phyloP scores from a whole-genome alignment of 306 rosid species.

The Rosa rugosa region DNA sequence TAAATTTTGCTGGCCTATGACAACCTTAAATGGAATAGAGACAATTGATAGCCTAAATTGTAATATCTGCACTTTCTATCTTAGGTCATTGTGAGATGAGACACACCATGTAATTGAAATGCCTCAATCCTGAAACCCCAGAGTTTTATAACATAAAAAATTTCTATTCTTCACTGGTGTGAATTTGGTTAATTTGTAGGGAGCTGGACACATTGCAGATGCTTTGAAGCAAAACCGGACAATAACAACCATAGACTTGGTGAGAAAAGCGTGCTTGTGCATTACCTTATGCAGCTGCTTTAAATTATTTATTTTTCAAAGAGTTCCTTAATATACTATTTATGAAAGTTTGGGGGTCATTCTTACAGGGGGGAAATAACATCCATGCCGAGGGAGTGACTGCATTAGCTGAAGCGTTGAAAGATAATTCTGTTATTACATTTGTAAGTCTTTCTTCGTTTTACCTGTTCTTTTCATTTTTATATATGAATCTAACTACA shows the following conservation, averaged over 20 bases:
- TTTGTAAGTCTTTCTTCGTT: slow-evolving; percentile 52
- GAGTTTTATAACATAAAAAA: background rate
- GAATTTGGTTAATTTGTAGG: slow-evolving; percentile 42
- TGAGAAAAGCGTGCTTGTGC: slow-evolving; percentile 33
- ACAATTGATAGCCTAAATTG: background rate
- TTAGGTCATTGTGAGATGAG: background rate
- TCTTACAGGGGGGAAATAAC: slow-evolving; percentile 88
- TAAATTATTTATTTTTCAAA: background rate
- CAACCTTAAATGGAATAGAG: background rate
- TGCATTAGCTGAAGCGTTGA: slow-evolving; percentile 71
- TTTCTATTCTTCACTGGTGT: background rate
- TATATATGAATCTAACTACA: slow-evolving; percentile 10
- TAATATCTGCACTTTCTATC: background rate
- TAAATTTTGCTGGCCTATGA: background rate
- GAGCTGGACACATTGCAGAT: slow-evolving; percentile 79
- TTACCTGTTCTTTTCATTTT: slow-evolving; percentile 11
- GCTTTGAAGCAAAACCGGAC: slow-evolving; percentile 91
- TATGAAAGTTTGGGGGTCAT: slow-evolving; percentile 23
- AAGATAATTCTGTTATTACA: slow-evolving; percentile 77
- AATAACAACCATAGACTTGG: slow-evolving; percentile 77
- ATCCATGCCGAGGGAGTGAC: slow-evolving; percentile 68
- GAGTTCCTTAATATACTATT: background rate
- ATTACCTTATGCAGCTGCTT: slow-evolving; percentile 7
- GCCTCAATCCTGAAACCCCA: background rate
- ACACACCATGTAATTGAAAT: background rate